These are phyloP conservation scores for Phallus indusiatus DNA, from an alignment of 768 basidiomycete species.

Conservation along the genomic window DNA sequence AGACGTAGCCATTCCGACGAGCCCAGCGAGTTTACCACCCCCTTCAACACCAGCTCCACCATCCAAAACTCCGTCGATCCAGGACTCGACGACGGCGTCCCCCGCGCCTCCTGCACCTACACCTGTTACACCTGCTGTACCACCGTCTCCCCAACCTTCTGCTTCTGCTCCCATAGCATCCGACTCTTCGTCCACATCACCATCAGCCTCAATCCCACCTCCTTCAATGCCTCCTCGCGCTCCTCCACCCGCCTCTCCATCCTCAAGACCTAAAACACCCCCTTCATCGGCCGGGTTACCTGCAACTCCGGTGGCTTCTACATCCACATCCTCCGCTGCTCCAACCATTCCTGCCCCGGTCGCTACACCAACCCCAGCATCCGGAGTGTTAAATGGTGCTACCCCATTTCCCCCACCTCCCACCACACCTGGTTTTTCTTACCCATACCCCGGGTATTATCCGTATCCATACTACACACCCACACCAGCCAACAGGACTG, in stretches of 20 bases:
- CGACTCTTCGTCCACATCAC: background rate
- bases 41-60: background rate
- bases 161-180: constrained; percentile 23
- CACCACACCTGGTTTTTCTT: constrained; percentile 8
- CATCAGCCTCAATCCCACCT: constrained; percentile 4
- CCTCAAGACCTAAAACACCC: background rate
- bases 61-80: background rate
- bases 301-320: constrained; percentile 10
- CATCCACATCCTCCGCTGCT: background rate
- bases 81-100: background rate
- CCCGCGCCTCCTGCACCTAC: constrained; percentile 10
- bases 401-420: constrained; percentile 9
- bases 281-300: background rate
- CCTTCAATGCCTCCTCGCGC: constrained; percentile 2
- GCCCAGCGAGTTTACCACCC: no score
- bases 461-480: constrained; percentile 9
- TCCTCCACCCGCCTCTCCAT: background rate
- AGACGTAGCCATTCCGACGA: no score
- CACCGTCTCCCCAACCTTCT: background rate
- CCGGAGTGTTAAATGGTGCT: constrained; percentile 13
- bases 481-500: background rate
- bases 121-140: background rate
- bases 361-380: background rate
- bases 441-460: constrained; percentile 9
- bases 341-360: background rate